Conservation (phyloP, 2,329 filamentous ascomycete genomes). For the Botryotinia calthae region DNA sequence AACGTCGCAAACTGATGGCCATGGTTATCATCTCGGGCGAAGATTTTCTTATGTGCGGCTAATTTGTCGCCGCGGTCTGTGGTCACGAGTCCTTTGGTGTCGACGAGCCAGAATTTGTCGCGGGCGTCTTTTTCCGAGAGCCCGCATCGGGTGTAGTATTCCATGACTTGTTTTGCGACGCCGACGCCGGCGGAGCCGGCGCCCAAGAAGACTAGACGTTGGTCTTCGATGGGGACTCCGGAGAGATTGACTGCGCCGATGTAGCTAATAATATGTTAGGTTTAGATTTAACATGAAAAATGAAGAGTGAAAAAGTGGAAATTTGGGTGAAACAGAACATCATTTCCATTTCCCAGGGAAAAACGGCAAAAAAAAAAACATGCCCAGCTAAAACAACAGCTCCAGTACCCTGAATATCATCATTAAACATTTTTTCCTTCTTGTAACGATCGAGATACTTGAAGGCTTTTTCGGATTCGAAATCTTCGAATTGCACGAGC, state of each 20-base stretch:
- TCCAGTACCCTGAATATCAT: conserved; percentile 96
- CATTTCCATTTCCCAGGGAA: too few relatives aligned
- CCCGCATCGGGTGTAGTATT: conserved; percentile 92
- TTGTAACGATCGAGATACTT: conserved; percentile 88
- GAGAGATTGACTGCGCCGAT: conserved; percentile 78
- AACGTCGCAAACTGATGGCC: conserved; percentile 73
- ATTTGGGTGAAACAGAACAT: too few relatives aligned
- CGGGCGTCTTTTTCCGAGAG: conserved; percentile 83
- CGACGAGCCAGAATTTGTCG: conserved; percentile 94
- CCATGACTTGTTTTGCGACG: conserved; percentile 95
- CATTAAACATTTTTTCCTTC: conserved; percentile 95
- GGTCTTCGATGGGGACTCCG: conserved; percentile 80
- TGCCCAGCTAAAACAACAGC: conserved; percentile 87
- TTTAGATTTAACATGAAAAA: too few relatives aligned
- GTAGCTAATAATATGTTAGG: conserved; percentile 41
- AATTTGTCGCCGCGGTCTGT: conserved; percentile 89
- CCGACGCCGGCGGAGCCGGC: conserved; percentile 94
- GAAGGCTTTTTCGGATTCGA: conserved; percentile 91
- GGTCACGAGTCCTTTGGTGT: conserved; percentile 94
- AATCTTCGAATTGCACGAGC: conserved; percentile 94
- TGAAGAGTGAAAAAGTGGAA: too few relatives aligned
- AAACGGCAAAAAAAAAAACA: conserved; percentile 29
- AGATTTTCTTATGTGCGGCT: conserved; percentile 82
- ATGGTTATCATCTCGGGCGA: conserved; percentile 62
- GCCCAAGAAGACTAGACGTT: conserved; percentile 93